Evolutionary conservation across 1,139 yeast species (phyloP).

Genomic region (Hemisphaericaspora lyxosophila): DNA sequence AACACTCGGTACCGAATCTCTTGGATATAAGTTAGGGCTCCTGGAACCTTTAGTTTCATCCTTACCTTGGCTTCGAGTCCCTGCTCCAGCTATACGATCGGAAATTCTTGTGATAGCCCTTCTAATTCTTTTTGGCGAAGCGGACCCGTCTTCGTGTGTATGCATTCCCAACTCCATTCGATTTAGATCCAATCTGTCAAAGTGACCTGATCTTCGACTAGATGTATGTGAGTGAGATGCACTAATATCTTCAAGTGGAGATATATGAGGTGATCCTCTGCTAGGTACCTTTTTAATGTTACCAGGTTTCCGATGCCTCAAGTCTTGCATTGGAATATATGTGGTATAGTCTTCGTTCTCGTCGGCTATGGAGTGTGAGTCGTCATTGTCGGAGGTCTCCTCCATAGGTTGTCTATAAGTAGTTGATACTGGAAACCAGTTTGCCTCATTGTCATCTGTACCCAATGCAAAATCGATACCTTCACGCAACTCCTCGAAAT

Average conservation of each 20-base stretch:
- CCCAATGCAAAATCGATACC: slow-evolving; percentile 43
- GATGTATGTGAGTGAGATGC: not conserved
- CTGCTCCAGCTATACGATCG: slow-evolving; percentile 45
- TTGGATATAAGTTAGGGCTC: not conserved
- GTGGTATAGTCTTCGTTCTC: slow-evolving; percentile 17
- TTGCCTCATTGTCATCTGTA: slow-evolving; percentile 22
- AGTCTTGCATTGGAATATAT: slow-evolving; percentile 21
- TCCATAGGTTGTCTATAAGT: slow-evolving; percentile 8
- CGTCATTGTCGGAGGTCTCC: not conserved
- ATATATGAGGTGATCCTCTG: not conserved
- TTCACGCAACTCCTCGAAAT: slow-evolving; percentile 36
- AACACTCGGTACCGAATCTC: not conserved
- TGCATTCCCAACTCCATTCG: slow-evolving; percentile 16
- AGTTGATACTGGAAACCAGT: slow-evolving; percentile 33
- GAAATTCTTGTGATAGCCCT: slow-evolving; percentile 36
- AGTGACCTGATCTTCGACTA: not conserved
- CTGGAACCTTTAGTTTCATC: not conserved
- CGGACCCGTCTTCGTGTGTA: slow-evolving; percentile 10
- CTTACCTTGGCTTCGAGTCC: slow-evolving; percentile 11
- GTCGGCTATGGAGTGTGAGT: not conserved
- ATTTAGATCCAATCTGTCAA: slow-evolving; percentile 6
- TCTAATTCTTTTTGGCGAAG: slow-evolving; percentile 26
- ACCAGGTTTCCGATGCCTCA: slow-evolving; percentile 5
- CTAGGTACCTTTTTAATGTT: slow-evolving; percentile 1
- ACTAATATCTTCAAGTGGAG: not conserved